Percentiles rank a stretch among this genome's conserved stretches.
These are phyloP conservation scores for Paragyromitra xinjiangensis DNA, from an alignment of 495 filamentous ascomycete genomes.

Conservation along the genomic window DNA sequence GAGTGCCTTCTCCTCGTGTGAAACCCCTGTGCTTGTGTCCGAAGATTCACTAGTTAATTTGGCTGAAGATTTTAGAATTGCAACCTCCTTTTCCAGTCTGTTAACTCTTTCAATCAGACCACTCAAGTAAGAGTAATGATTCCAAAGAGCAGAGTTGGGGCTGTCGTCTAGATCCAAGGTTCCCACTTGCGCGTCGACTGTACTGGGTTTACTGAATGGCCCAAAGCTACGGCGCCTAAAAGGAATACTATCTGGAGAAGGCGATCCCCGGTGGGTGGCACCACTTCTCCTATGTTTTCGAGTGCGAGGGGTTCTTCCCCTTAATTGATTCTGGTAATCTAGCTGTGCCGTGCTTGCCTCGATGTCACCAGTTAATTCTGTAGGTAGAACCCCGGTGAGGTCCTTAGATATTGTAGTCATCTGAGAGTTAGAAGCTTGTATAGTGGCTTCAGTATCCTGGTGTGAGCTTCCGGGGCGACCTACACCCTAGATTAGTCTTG, in stretches of 20 bases:
- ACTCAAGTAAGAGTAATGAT: not conserved
- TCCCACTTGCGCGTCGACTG: not conserved
- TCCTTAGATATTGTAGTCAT: not conserved
- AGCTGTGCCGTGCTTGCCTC: not conserved
- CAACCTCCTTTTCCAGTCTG: not conserved
- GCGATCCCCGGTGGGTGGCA: too few relatives aligned
- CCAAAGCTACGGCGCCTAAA: too few relatives aligned
- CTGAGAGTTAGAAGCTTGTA: not conserved
- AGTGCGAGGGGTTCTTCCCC: too few relatives aligned
- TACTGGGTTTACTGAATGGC: too few relatives aligned
- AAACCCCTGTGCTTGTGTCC: not conserved
- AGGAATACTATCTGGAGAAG: too few relatives aligned
- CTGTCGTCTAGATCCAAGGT: not conserved
- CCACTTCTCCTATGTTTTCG: too few relatives aligned
- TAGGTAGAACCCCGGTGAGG: not conserved
- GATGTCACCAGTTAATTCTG: not conserved
- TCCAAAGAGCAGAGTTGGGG: not conserved
- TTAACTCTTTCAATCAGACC: not conserved
- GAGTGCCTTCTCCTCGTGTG: not conserved
- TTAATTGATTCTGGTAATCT: not conserved
- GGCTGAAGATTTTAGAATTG: not conserved
- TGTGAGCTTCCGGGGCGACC: not conserved
- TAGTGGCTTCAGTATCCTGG: not conserved
- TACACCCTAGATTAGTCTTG: not conserved
- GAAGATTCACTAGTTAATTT: not conserved